Percentiles rank a stretch among this genome's conserved stretches.
Conservation (phyloP, 352 stramenopile species). For the Phytophthora pini region DNA sequence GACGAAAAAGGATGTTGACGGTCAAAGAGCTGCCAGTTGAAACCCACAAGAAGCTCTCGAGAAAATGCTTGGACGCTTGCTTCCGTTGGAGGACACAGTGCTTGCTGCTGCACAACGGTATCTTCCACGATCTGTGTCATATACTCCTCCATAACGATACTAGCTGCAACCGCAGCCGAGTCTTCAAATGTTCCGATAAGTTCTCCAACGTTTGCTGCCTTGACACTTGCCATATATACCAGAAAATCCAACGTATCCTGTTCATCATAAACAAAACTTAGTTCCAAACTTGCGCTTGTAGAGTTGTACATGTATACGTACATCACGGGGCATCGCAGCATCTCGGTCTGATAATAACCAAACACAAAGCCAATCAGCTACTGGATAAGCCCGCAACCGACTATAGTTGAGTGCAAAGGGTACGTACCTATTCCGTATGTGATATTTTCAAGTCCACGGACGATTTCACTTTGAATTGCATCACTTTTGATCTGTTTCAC, state of each 20-base stretch:
- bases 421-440: slow-evolving; percentile 49
- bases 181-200: slow-evolving; percentile 85
- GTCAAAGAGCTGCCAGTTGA: slow-evolving; percentile 56
- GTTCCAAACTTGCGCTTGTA: no score
- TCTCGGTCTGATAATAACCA: slow-evolving; percentile 45
- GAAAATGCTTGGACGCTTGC: slow-evolving; percentile 50
- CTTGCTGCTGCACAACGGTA: slow-evolving; percentile 19
- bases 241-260: slow-evolving; percentile 80
- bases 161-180: slow-evolving; percentile 66
- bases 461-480: slow-evolving; percentile 36
- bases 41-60: slow-evolving; percentile 53
- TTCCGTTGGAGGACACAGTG: slow-evolving; percentile 35
- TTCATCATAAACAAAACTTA: slow-evolving; percentile 5
- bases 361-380: slow-evolving; percentile 6
- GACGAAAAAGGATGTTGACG: slow-evolving; percentile 14
- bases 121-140: slow-evolving; percentile 66
- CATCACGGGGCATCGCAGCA: slow-evolving; percentile 54
- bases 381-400: not conserved
- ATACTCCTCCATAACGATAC: slow-evolving; percentile 86
- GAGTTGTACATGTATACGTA: slow-evolving; percentile 27
- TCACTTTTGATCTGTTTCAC: slow-evolving; percentile 27
- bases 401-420: not conserved
- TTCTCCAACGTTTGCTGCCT: slow-evolving; percentile 62
- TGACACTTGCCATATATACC: slow-evolving; percentile 70
- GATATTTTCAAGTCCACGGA: slow-evolving; percentile 54